Evolutionary conservation across 2,329 filamentous ascomycete species (phyloP).

Genomic region (Xenoacremonium recifei): DNA sequence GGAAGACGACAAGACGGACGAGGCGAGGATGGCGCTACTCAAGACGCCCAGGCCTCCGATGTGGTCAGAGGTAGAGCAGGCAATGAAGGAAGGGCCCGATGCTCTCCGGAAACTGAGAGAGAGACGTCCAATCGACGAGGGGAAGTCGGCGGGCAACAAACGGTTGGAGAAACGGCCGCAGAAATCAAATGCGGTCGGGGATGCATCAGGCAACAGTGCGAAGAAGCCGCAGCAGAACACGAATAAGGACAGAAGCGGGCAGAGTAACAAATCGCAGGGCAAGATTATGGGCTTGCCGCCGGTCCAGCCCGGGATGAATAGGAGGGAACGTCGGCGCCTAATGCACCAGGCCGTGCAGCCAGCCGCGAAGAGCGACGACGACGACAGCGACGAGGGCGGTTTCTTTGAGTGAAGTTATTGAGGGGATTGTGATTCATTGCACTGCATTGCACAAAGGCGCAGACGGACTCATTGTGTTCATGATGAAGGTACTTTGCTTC

Average conservation of each 20-base stretch:
- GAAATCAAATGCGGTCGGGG: conserved; percentile 13
- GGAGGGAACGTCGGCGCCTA: conserved; percentile 33
- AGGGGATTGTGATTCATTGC: too few relatives aligned
- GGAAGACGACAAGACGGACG: conserved; percentile 36
- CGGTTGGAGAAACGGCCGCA: conserved; percentile 12
- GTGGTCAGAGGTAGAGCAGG: conserved; percentile 66
- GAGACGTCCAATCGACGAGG: conserved; percentile 38
- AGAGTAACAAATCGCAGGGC: conserved; percentile 18
- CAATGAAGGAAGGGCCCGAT: conserved; percentile 54
- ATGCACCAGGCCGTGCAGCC: conserved; percentile 33
- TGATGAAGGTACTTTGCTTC: too few relatives aligned
- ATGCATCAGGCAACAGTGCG: conserved; percentile 16
- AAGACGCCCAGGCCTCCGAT: conserved; percentile 55
- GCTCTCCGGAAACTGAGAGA: conserved; percentile 57
- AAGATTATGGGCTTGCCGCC: conserved; percentile 21
- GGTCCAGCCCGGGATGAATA: conserved; percentile 33
- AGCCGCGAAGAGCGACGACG: conserved; percentile 38
- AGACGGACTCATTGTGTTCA: too few relatives aligned
- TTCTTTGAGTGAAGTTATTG: conserved; percentile 44
- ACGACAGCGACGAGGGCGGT: conserved; percentile 57
- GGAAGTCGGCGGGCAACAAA: conserved; percentile 8
- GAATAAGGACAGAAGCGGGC: conserved; percentile 19
- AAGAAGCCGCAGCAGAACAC: conserved; percentile 12
- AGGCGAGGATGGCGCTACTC: conserved; percentile 43
- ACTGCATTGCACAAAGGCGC: too few relatives aligned